Percentiles rank a stretch among this genome's conserved stretches.
phyloP scores from a whole-genome alignment of 2,329 filamentous ascomycete species.

The Hymenoscyphus infarciens region DNA sequence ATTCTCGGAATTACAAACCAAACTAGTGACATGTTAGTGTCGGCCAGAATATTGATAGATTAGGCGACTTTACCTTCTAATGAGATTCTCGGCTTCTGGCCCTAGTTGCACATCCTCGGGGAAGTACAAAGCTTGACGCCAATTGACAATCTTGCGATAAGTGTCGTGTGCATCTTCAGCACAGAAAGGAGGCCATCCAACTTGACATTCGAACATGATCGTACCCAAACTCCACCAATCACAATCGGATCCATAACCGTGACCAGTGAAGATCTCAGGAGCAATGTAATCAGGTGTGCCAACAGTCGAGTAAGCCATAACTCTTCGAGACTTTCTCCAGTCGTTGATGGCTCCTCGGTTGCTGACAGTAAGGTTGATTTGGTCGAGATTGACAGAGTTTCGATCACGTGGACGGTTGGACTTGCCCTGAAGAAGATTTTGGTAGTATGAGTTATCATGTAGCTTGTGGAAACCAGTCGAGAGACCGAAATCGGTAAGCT shows the following conservation, averaged over 20 bases:
- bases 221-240: conserved; percentile 99
- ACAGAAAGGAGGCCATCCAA: conserved; percentile 98
- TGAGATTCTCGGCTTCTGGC: conserved; percentile 84
- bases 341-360: conserved; percentile 98
- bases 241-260: conserved; percentile 94
- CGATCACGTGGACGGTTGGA: conserved; percentile 73
- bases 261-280: conserved; percentile 94
- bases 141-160: conserved; percentile 98
- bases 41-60: conserved; percentile 6
- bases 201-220: conserved; percentile 99
- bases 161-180: conserved; percentile 97
- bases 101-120: conserved; percentile 90
- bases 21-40: conserved; percentile 48
- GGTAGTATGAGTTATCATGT: conserved; percentile 97
- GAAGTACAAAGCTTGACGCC: conserved; percentile 93
- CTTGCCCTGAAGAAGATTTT: conserved; percentile 82
- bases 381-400: conserved; percentile 92
- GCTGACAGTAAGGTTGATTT: conserved; percentile 96
- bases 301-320: conserved; percentile 97
- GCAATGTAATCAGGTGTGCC: conserved; percentile 98
- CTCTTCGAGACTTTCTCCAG: conserved; percentile 90
- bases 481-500: conserved; percentile 95
- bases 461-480: conserved; percentile 98
- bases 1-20: conserved; percentile 91
- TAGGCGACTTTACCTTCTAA: conserved; percentile 66